These are phyloP conservation scores for Apiospora rasikravindrae DNA, from an alignment of 2,329 filamentous ascomycete species.

Conservation along the genomic window DNA sequence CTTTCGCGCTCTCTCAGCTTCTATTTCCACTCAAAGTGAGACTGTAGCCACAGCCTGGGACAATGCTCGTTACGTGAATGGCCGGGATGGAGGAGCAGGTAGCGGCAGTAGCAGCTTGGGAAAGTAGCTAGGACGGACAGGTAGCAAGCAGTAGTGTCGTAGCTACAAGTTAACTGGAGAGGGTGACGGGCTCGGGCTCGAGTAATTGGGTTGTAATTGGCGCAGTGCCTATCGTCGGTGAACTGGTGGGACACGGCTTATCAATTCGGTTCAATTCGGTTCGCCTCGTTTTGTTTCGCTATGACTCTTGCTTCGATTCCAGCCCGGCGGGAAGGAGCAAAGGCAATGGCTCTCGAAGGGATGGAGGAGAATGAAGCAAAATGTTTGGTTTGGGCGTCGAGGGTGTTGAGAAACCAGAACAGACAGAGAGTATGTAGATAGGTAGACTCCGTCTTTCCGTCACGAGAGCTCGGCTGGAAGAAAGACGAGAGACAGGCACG, in stretches of 20 bases:
- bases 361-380: background rate
- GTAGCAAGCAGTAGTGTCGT: background rate
- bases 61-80: slow-evolving; percentile 9
- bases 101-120: background rate
- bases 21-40: slow-evolving; percentile 7
- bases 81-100: background rate
- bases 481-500: background rate
- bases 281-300: slow-evolving; percentile 15
- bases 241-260: slow-evolving; percentile 17
- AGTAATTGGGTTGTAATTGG: slow-evolving; percentile 4
- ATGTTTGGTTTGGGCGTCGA: background rate
- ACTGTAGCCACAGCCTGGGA: slow-evolving; percentile 15
- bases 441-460: background rate
- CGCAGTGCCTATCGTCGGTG: slow-evolving; percentile 14
- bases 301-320: background rate
- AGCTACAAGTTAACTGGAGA: slow-evolving; percentile 13
- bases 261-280: slow-evolving; percentile 15
- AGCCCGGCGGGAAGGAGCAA: background rate
- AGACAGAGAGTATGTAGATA: background rate
- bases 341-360: background rate
- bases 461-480: slow-evolving; percentile 15
- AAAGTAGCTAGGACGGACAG: slow-evolving; percentile 1
- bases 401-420: background rate
- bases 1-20: background rate
- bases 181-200: slow-evolving; percentile 13